Conservation (phyloP, 1,284 basidiomycete genomes). For the Phellopilus nigrolimitatus region DNA sequence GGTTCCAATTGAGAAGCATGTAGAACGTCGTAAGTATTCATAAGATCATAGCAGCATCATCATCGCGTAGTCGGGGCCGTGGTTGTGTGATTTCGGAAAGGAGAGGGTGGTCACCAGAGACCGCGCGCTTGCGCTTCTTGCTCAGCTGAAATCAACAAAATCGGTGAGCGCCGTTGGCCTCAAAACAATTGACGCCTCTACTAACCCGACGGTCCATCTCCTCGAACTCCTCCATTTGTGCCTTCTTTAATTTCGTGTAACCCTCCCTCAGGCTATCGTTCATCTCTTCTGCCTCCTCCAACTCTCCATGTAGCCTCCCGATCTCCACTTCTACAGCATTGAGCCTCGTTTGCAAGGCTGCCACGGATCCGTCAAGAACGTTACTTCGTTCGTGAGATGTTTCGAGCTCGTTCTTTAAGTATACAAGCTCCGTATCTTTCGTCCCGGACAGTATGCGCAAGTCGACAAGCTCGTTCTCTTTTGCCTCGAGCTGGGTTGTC, state of each 20-base stretch:
- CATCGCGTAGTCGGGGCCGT: too few relatives aligned
- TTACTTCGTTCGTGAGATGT: neutral
- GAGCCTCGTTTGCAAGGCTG: neutral
- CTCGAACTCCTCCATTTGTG: conserved; percentile 3
- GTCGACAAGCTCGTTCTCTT: neutral
- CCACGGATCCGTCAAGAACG: neutral
- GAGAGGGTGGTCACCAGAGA: neutral
- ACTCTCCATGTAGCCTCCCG: neutral
- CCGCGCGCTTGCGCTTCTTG: conserved; percentile 12
- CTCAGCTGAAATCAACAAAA: neutral
- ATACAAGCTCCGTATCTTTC: neutral
- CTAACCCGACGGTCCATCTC: conserved; percentile 11
- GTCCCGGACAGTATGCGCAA: neutral
- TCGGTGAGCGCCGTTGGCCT: neutral
- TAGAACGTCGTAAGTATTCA: too few relatives aligned
- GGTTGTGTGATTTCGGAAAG: neutral
- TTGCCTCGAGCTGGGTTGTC: neutral
- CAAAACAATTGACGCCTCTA: neutral
- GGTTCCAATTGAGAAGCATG: too few relatives aligned
- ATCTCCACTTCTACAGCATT: neutral
- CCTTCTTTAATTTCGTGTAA: conserved; percentile 2
- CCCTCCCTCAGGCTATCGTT: neutral
- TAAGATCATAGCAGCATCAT: too few relatives aligned
- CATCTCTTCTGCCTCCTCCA: conserved; percentile 11
- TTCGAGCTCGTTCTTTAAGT: neutral